Evolutionary conservation across 139 green algal genomes (phyloP).

Genomic region (Chlorella sp.): DNA sequence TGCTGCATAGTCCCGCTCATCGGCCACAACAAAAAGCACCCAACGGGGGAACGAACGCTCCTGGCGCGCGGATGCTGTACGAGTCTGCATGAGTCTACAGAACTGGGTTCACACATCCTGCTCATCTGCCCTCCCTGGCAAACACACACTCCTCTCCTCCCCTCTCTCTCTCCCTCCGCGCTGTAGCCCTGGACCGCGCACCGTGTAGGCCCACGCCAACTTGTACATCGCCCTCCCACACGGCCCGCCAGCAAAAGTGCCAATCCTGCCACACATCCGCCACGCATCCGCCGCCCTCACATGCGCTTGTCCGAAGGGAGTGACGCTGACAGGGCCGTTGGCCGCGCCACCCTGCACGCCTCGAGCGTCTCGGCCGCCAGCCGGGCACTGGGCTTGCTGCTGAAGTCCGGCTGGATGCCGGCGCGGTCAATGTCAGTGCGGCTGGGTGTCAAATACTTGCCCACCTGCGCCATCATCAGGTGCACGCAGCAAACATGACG

Average conservation of each 20-base stretch:
- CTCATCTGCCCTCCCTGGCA: too few species aligned
- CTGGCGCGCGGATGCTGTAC: too few species aligned
- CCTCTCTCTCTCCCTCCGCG: too few species aligned
- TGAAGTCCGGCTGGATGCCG: constrained; percentile 34
- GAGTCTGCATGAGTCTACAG: too few species aligned
- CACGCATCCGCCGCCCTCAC: not conserved
- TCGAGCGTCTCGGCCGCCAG: constrained; percentile 5
- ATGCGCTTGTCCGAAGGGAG: not conserved
- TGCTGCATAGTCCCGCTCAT: too few species aligned
- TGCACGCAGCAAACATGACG: not conserved
- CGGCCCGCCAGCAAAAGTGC: not conserved
- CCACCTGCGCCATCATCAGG: constrained; percentile 36
- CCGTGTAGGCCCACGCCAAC: not conserved
- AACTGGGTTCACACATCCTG: not conserved
- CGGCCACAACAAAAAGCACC: too few species aligned
- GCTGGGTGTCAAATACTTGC: constrained; percentile 89
- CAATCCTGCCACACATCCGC: not conserved
- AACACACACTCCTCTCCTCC: too few species aligned
- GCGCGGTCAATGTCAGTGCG: constrained; percentile 45
- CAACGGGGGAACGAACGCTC: too few species aligned
- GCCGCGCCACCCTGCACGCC: constrained; percentile 2
- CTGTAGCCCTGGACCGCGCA: not conserved
- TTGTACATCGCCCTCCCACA: not conserved
- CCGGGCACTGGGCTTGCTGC: constrained; percentile 6
- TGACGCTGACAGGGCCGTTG: not conserved